These are phyloP conservation scores for Penicillium diatomitis DNA, from an alignment of 495 filamentous ascomycete genomes.

Conservation along the genomic window DNA sequence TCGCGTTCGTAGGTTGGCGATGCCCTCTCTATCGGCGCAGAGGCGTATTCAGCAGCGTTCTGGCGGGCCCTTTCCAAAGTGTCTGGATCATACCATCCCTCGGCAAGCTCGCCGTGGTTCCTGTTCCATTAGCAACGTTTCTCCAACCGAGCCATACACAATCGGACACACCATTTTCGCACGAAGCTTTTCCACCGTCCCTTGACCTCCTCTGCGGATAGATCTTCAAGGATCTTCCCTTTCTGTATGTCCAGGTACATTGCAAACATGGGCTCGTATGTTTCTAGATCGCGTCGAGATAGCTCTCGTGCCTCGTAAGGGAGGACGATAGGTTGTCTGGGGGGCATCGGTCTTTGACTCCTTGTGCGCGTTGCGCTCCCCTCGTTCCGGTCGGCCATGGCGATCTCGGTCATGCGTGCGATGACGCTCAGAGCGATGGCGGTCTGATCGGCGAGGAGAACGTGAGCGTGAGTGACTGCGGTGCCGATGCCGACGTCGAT, in stretches of 20 bases:
- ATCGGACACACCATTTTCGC: slow-evolving; percentile 62
- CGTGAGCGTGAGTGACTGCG: slow-evolving; percentile 19
- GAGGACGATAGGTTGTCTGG: slow-evolving; percentile 33
- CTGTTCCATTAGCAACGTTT: slow-evolving; percentile 25
- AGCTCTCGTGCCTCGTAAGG: slow-evolving; percentile 60
- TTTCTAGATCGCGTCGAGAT: slow-evolving; percentile 51
- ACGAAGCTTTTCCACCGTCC: slow-evolving; percentile 94
- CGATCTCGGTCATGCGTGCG: slow-evolving; percentile 7
- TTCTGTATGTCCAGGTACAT: slow-evolving; percentile 91
- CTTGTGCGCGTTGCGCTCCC: slow-evolving; percentile 7
- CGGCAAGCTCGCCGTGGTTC: slow-evolving; percentile 86
- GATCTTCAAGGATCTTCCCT: slow-evolving; percentile 48
- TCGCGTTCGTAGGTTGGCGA: slow-evolving; percentile 22
- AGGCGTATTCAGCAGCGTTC: slow-evolving; percentile 6
- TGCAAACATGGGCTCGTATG: slow-evolving; percentile 65
- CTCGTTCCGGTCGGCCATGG: not conserved
- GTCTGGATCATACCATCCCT: slow-evolving; percentile 86
- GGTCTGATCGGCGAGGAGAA: slow-evolving; percentile 20
- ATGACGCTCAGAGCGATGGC: slow-evolving; percentile 15
- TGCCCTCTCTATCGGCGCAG: slow-evolving; percentile 3
- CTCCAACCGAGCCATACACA: not conserved
- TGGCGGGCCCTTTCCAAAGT: slow-evolving; percentile 45
- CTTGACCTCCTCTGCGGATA: slow-evolving; percentile 60
- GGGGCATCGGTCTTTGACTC: slow-evolving; percentile 4
- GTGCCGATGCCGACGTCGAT: slow-evolving; percentile 15